phyloP scores from a whole-genome alignment of 2,329 filamentous ascomycete genomes.

The Aspergillus quadricinctus region DNA sequence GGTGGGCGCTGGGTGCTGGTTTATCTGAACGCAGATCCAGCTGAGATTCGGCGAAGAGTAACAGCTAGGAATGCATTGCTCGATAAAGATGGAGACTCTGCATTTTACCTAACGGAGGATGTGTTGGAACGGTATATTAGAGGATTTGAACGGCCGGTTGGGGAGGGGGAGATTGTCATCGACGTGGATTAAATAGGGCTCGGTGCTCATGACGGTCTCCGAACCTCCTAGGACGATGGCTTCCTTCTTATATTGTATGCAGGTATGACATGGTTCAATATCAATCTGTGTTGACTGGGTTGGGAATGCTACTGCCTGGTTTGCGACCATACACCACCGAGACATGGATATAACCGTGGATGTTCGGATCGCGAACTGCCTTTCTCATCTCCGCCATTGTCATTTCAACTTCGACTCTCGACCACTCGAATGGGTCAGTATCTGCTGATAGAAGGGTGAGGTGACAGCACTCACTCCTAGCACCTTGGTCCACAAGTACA shows the following conservation, averaged over 20 bases:
- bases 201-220: too few species aligned
- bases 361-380: neutral
- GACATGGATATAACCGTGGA: neutral
- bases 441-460: neutral
- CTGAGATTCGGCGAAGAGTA: neutral
- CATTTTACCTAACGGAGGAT: conserved; percentile 33
- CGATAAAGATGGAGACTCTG: neutral
- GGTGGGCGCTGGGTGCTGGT: too few species aligned
- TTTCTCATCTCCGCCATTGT: neutral
- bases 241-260: neutral
- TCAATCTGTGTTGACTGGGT: too few species aligned
- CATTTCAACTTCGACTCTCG: neutral
- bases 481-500: conserved; percentile 22
- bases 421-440: neutral
- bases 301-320: neutral
- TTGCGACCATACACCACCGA: neutral
- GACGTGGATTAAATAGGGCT: conserved; percentile 16
- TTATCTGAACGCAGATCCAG: too few species aligned
- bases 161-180: conserved; percentile 20
- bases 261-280: neutral
- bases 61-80: neutral
- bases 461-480: conserved; percentile 17
- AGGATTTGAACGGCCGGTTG: neutral
- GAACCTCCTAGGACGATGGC: too few species aligned
- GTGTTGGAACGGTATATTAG: conserved; percentile 30